Conservation (phyloP, 805 yeast species). For the Komagataella ulmi region DNA sequence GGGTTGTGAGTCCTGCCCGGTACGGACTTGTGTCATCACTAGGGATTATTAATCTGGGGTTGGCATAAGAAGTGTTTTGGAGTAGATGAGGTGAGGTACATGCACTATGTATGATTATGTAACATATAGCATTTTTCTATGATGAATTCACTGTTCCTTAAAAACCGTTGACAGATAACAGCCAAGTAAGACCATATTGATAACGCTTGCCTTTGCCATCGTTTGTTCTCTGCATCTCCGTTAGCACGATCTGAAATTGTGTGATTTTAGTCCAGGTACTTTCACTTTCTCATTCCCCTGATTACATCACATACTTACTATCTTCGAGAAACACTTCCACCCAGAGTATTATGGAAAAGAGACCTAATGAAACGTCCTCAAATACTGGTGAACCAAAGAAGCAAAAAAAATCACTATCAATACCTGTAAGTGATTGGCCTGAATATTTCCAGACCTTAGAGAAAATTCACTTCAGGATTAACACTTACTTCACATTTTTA, state of each 20-base stretch:
- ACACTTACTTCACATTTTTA: slow-evolving; percentile 50
- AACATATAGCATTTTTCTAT: too few species aligned
- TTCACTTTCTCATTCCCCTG: background rate
- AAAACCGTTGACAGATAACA: too few species aligned
- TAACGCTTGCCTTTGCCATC: too few species aligned
- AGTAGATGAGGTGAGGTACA: background rate
- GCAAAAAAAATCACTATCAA: background rate
- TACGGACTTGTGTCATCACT: background rate
- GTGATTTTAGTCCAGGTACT: too few species aligned
- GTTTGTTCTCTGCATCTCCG: too few species aligned
- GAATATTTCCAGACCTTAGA: slow-evolving; percentile 25
- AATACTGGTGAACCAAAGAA: background rate
- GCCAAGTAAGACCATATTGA: too few species aligned
- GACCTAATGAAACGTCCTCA: background rate
- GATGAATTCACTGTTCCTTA: background rate
- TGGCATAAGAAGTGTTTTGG: background rate
- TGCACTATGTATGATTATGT: background rate
- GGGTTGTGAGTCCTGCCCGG: background rate
- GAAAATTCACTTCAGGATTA: slow-evolving; percentile 35
- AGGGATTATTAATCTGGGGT: background rate
- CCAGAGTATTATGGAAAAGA: background rate
- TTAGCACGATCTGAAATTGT: background rate
- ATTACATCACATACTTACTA: background rate
- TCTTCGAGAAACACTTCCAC: background rate
- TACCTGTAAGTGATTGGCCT: slow-evolving; percentile 12